Evolutionary conservation across 2,329 filamentous ascomycete genomes (phyloP).

Genomic region (Diaporthe citri): DNA sequence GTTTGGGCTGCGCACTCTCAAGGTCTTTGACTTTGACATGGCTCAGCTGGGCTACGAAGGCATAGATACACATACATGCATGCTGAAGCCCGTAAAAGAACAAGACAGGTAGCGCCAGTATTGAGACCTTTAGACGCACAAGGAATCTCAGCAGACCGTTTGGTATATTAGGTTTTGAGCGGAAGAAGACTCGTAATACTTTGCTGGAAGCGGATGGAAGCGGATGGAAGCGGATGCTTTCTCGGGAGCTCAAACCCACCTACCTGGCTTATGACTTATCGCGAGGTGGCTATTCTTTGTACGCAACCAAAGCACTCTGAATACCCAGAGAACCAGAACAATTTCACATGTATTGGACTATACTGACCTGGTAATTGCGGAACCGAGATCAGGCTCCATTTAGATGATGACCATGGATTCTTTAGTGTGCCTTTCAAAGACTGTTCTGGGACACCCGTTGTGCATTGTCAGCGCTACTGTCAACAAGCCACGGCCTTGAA

Average conservation of each 20-base stretch:
- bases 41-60: conserved; percentile 12
- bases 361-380: not conserved
- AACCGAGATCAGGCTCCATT: not conserved
- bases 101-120: not conserved
- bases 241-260: not conserved
- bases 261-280: not conserved
- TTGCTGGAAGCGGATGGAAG: not conserved
- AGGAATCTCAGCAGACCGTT: not conserved
- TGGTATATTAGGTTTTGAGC: not conserved
- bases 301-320: not conserved
- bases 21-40: conserved; percentile 5
- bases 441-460: too few relatives aligned
- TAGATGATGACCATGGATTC: not conserved
- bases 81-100: not conserved
- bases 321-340: not conserved
- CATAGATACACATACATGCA: conserved; percentile 9
- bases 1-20: not conserved
- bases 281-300: not conserved
- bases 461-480: not conserved
- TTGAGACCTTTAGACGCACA: not conserved
- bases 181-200: too few relatives aligned
- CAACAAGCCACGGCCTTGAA: not conserved
- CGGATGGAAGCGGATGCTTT: not conserved
- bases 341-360: not conserved
- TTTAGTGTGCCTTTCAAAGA: not conserved